Base-by-base conservation (phyloP, 1,284 basidiomycete genomes). In the Boletus hoseneyae region DNA sequence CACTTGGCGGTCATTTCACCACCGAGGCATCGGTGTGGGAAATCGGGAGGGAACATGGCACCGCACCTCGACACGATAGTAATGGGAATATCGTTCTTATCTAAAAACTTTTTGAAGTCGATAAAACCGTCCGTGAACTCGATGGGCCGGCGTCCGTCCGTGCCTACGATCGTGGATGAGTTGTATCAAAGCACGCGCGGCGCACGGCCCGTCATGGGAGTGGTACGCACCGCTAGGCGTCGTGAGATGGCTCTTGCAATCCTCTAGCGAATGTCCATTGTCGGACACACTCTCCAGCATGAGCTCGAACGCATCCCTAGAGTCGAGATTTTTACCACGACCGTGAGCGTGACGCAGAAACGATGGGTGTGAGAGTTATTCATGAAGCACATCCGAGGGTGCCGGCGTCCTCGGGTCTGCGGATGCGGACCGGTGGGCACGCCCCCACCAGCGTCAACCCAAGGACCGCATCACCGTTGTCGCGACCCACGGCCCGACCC, bases 61-160 rank as follows among this genome's bases (percentile, higher is more conserved):
- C 9, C 75, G 52, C 58, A 87, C 88, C 89, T 92, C 4, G 93
- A 96, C 41, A 97, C 92, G 63, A 97, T 93, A 55, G 96, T 87
- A 52, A 97, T 78, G 13, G 93, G 93, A 43, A 96, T 80, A 57
- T 84, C 85, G 51, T 83, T 75, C 2, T 69, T 70, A 63, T 87
- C 86, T 71, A 89, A 92, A 81, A 86, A 96, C 25, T 73, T 68
- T 69, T 88, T 87, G 69, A 95, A 97, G 9, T 83, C 78, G 61
- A 85, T 85, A 76, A 97, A 97, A 15, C 93, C 93, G 1, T 84
- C 71, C 67, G 97, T 94, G 39, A 97, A 80, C 47, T 78, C 77
- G 68, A 96, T 91, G 89, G 62, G 53, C 36, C 61, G 53, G 35
- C 39, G 47, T 9, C 49, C 61, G 15, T 57, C 54, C 33, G 37